Base-by-base conservation (phyloP, 2,329 filamentous ascomycete genomes). In the Plectosphaerella plurivora region DNA sequence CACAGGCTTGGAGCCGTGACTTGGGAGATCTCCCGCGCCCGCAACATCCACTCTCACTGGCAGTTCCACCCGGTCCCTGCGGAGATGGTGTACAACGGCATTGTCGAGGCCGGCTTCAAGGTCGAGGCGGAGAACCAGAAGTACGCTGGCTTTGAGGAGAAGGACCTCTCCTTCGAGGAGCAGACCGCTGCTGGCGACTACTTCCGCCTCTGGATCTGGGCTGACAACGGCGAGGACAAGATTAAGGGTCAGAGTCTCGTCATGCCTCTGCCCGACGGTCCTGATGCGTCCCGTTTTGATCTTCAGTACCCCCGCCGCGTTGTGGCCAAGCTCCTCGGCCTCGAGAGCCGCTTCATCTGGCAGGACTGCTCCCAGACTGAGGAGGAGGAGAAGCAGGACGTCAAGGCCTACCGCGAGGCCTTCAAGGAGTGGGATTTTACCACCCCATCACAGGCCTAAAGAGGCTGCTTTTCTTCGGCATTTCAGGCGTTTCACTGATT, bases 351-450 rank as follows among this genome's bases (percentile, higher is more conserved):
- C n/a, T 73, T 87, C 50, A 78, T 90, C 59, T 99, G 94, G 94
- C 86, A 85, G 67, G 88, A 96, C 60, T 93, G 90, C 59, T 80
- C 78, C 33, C 92, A 97, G 72, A 81, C 82, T 1, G 76, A 86
- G 53, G 82, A 82, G 11, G 91, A 96, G 59, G 94, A 97, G 73
- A 84, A 80, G 51, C 76, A 77, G 45, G 92, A 97, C 66, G 89
- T 87, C 2, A 81, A 84, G 51, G 82, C 80, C 10, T 95, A 97
- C 69, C 91, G 93, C 61, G 77, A 81, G 59, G 86, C 87, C 1
- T 99, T 96, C 65, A 86, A 89, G 69, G 76, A 82, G 33, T 97
- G 89, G 79, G 93, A 99, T 68, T 97, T 97, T 67, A 88, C 89
- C 14, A 55, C 24, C 8, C 4, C 28, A 3, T 9, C 28, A 8